Evolutionary conservation across 768 basidiomycete species (phyloP), one percentile per base, ranked within the genome.

Genomic region (Favolaschia claudopus): DNA sequence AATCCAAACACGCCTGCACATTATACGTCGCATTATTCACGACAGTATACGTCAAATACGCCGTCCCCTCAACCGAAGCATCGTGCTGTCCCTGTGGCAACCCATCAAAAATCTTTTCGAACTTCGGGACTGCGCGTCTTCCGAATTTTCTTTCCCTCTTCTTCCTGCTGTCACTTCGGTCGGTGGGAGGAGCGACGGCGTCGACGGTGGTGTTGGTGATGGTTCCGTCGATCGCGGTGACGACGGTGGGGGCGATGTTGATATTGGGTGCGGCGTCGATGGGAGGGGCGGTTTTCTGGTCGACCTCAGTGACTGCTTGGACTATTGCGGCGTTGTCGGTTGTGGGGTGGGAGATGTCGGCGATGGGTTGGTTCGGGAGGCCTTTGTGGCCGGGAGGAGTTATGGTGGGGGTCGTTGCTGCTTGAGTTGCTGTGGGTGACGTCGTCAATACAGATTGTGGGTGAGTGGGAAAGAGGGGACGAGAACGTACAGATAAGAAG

Each of bases 11-110:
- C 22, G 63, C 79, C 24, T 76, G 69, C 34, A 81, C 70, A 64
- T 77, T 71, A 65, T 82, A 82, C 3, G 81, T 83, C 28, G 73
- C 59, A 61, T 81, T 81, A 40, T 68, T 60, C 7, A 83, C 74
- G 29, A 81, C 64, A 1, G 76, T 79, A 60, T 76, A 82, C 13
- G 80, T 82, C 27, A 83, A 67, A 60, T 81, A 82, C 2, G 80
- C 79, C 2, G 78, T 82, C 7, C 80, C 81, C 67, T 82, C 58
- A n/a, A 82, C 77, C 8, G 80, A 75, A 9, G 70, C 79, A 57
- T 77, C 79, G 10, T 52, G 69, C 3, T 67, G 48, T 1, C 67
- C 70, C 19, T 68, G 73, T 6, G 76, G 75, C 6, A 76, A 74
- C 3, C 79, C 80, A 4, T 66, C 48, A 62, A 83, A 83, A 5